Evolutionary conservation across 2,329 filamentous ascomycete genomes (phyloP).

Genomic region (Botrytis aclada): DNA sequence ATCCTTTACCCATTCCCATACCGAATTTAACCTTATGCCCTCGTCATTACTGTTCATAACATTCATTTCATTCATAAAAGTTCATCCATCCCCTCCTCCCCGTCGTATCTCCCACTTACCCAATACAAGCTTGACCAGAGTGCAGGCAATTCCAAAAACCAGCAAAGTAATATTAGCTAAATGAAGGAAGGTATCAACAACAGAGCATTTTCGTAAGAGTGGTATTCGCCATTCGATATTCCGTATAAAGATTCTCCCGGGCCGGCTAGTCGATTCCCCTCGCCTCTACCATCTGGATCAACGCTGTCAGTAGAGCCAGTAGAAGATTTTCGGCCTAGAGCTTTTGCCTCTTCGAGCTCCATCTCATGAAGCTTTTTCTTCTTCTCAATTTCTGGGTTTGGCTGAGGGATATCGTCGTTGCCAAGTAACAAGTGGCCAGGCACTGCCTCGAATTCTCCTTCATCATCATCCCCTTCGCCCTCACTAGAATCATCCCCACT

Average conservation of each 20-base stretch:
- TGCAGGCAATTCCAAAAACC: conserved; percentile 7
- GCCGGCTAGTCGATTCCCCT: conserved; percentile 18
- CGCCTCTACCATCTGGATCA: conserved; percentile 11
- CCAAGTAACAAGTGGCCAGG: conserved; percentile 32
- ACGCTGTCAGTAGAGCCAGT: conserved; percentile 24
- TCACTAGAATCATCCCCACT: conserved; percentile 41
- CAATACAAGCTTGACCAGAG: neutral
- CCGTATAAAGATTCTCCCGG: conserved; percentile 16
- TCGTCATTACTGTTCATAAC: conserved; percentile 5
- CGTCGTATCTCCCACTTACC: too few species aligned
- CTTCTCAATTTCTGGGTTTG: conserved; percentile 34
- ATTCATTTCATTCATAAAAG: neutral
- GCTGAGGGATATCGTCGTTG: conserved; percentile 22
- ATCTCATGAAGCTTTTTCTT: conserved; percentile 57
- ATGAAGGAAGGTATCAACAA: conserved; percentile 19
- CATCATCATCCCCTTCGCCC: conserved; percentile 38
- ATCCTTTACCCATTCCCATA: neutral
- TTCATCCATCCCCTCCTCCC: neutral
- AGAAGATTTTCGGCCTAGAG: conserved; percentile 39
- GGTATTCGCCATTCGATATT: conserved; percentile 16
- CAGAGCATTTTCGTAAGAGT: conserved; percentile 18
- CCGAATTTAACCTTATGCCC: neutral
- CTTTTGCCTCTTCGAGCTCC: conserved; percentile 57
- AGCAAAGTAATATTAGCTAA: conserved; percentile 7
- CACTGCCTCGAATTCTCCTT: conserved; percentile 37